Base-by-base conservation (phyloP, 352 stramenopile genomes). In the Pythium rishiriense region DNA sequence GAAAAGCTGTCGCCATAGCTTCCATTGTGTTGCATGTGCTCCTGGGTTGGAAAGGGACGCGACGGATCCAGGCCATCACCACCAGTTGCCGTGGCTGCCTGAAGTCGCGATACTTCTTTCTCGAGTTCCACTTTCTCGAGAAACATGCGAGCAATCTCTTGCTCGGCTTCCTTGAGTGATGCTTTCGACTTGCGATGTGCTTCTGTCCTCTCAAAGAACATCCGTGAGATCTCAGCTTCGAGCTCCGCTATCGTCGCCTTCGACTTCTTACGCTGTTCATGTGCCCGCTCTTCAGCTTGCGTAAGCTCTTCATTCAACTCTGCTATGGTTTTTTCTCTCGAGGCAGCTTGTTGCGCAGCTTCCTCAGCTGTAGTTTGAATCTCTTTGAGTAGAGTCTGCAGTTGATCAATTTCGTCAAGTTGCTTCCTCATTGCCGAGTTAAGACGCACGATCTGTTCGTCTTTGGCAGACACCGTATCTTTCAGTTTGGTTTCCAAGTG, bases 111-210 rank as follows among this genome's bases (percentile, higher is more conserved):
- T 31, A 69, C 35, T 31, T 67, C 43, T 31, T 85, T 84, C 41
- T 84, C 75, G 1, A 86, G 55, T 42, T 84, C 74, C 21, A 83
- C 76, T 48, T 88, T 85, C 22, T 78, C 70, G 12, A 85, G 66
- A 42, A 83, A 86, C 41, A 84, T 75, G 0, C 74, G 68, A 22
- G 76, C 78, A 19, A 84, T 76, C 43, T 85, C 78, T 22, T 82
- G 79, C 51, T 85, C 78, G 7, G 83, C 68, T 46, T 87, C 63
- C 54, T 87, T 85, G 24, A 85, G 62, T 5, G 74, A 72, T 29
- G 73, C 70, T n/a, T 87, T 85, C 1, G 78, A 65, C 58, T 88
- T 85, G 25, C 75, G 76, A 10, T 78, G 73, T 6, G 51, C 45
- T 39, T 85, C 75, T 11, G 81, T 82, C 28, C 75, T 82, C 49